Conservation (phyloP, 2,329 filamentous ascomycete genomes). For the Drechslerella stenobrocha region DNA sequence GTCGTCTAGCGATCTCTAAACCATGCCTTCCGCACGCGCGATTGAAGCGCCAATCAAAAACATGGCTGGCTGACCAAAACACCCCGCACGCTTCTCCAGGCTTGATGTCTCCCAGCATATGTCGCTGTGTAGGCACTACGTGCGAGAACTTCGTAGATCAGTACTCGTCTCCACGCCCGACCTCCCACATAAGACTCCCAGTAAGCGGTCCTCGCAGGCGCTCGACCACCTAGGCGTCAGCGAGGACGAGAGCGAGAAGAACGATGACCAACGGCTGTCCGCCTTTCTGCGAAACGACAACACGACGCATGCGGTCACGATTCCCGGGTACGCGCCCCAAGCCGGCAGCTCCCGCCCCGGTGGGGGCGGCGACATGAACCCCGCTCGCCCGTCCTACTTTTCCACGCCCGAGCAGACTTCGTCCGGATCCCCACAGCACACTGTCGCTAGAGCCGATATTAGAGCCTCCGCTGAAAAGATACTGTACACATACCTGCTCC, state of each 20-base stretch:
- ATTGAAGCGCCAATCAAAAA: not conserved
- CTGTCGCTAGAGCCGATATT: slow-evolving; percentile 85
- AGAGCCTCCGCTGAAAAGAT: slow-evolving; percentile 95
- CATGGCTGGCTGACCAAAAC: slow-evolving; percentile 4
- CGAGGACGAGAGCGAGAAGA: slow-evolving; percentile 71
- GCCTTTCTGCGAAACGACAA: slow-evolving; percentile 74
- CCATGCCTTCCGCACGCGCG: not conserved
- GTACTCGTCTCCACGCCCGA: slow-evolving; percentile 93
- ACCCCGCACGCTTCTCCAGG: slow-evolving; percentile 63
- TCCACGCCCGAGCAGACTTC: slow-evolving; percentile 66
- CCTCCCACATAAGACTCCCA: slow-evolving; percentile 74
- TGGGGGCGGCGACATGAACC: slow-evolving; percentile 52
- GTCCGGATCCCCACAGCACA: slow-evolving; percentile 79
- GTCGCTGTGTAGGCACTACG: slow-evolving; percentile 95
- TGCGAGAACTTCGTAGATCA: slow-evolving; percentile 88
- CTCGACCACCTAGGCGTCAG: slow-evolving; percentile 71
- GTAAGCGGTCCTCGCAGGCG: slow-evolving; percentile 80
- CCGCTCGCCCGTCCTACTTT: slow-evolving; percentile 64
- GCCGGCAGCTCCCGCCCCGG: slow-evolving; percentile 61
- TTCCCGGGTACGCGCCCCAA: slow-evolving; percentile 55
- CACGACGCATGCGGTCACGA: slow-evolving; percentile 58
- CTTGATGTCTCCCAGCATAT: slow-evolving; percentile 99
- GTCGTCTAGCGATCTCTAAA: slow-evolving; percentile 52
- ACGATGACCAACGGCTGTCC: slow-evolving; percentile 86
- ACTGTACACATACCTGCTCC: slow-evolving; percentile 93